Percentiles rank a stretch among this genome's conserved stretches.
phyloP scores from a whole-genome alignment of 2,329 filamentous ascomycete species.

The Tolypocladium inflatum region DNA sequence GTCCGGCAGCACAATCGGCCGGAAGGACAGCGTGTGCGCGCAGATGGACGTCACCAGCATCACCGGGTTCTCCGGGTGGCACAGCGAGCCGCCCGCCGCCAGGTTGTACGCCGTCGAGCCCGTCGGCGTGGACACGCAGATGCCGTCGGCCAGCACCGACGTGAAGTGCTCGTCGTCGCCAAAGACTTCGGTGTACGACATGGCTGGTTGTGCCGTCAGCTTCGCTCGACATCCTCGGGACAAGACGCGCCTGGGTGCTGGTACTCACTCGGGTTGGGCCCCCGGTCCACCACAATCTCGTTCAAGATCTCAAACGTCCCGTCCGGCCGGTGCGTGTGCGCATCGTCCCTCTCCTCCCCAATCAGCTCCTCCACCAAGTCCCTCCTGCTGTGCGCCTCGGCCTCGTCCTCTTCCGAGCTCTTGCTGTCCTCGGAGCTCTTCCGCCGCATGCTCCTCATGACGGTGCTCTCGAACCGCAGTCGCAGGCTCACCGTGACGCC shows the following conservation, averaged over 20 bases:
- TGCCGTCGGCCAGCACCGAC: slow-evolving; percentile 82
- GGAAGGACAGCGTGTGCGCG: slow-evolving; percentile 88
- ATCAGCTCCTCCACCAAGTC: slow-evolving; percentile 86
- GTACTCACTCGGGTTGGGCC: slow-evolving; percentile 76
- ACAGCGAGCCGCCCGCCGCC: slow-evolving; percentile 87
- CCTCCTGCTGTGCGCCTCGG: slow-evolving; percentile 31
- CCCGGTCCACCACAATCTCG: slow-evolving; percentile 91
- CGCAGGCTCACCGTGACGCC: slow-evolving; percentile 84
- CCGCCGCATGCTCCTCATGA: slow-evolving; percentile 67
- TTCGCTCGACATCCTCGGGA: neutral
- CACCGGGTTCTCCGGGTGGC: slow-evolving; percentile 92
- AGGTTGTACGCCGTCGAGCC: slow-evolving; percentile 95
- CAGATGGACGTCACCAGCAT: slow-evolving; percentile 93
- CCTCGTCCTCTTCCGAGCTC: slow-evolving; percentile 24
- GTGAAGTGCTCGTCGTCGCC: slow-evolving; percentile 95
- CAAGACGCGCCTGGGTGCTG: neutral
- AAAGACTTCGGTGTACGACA: slow-evolving; percentile 88
- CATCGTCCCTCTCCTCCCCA: slow-evolving; percentile 74
- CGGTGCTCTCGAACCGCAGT: slow-evolving; percentile 82
- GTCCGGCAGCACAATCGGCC: slow-evolving; percentile 93
- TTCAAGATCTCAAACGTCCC: slow-evolving; percentile 86
- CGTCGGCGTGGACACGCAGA: slow-evolving; percentile 90
- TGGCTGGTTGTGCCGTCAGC: slow-evolving; percentile 40
- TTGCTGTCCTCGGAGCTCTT: slow-evolving; percentile 18
- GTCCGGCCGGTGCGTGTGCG: slow-evolving; percentile 76